Conservation (phyloP, 1,284 basidiomycete species). For the Boletus semigastroideus region DNA sequence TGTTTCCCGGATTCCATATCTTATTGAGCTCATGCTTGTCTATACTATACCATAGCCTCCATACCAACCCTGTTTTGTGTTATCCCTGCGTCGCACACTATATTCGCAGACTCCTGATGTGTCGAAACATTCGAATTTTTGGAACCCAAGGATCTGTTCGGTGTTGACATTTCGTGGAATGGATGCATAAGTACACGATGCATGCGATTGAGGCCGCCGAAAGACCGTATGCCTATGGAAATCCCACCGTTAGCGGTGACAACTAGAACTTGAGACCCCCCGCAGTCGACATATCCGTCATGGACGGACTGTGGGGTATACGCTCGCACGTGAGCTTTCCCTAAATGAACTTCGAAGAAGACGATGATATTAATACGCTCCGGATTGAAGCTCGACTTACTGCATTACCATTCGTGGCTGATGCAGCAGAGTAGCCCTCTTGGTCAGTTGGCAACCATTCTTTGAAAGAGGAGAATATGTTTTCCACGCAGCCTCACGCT, state of each 20-base stretch:
- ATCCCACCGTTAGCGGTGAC: neutral
- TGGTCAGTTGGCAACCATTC: constrained; percentile 3
- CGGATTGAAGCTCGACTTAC: constrained; percentile 13
- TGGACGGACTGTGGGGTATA: neutral
- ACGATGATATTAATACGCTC: constrained; percentile 2
- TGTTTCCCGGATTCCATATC: constrained; percentile 10
- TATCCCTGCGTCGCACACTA: neutral
- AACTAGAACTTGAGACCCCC: neutral
- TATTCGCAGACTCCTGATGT: constrained; percentile 2
- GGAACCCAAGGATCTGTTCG: neutral
- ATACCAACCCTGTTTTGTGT: constrained; percentile 19
- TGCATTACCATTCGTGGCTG: constrained; percentile 11
- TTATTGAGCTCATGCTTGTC: constrained; percentile 25
- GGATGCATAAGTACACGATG: neutral
- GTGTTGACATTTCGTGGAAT: neutral
- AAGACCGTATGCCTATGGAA: constrained; percentile 1
- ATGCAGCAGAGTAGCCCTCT: neutral
- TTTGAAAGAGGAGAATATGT: neutral
- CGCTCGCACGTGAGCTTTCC: neutral
- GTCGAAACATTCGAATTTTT: constrained; percentile 5
- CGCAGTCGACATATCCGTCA: neutral
- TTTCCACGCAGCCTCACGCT: neutral
- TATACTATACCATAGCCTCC: constrained; percentile 30
- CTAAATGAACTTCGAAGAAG: constrained; percentile 18
- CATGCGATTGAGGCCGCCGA: no score